A percentile compares a stretch with the other conserved stretches of the same genome.
These are phyloP conservation scores for Candida oleophila DNA, from an alignment of 805 yeast species.

Conservation along the genomic window DNA sequence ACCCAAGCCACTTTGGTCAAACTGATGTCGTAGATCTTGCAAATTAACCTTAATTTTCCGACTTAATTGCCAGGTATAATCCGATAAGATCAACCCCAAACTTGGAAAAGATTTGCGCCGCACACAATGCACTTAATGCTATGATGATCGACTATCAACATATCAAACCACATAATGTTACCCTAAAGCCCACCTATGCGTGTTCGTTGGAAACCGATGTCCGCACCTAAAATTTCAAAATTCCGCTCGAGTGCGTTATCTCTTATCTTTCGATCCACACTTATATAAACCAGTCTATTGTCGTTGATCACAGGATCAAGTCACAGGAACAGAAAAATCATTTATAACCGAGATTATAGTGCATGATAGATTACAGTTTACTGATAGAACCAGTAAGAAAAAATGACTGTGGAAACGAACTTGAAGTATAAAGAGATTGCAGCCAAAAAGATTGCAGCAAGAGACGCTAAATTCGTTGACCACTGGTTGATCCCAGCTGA, in stretches of 20 bases:
- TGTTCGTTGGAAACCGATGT: neutral
- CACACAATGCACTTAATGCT: neutral
- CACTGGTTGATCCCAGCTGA: conserved; percentile 45
- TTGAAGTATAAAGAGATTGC: conserved; percentile 38
- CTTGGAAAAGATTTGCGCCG: neutral
- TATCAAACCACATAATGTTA: too few relatives aligned
- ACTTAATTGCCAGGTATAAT: too few relatives aligned
- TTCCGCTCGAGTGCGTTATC: neutral
- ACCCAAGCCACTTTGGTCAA: too few relatives aligned
- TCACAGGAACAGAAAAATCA: neutral
- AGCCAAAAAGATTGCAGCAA: conserved; percentile 35
- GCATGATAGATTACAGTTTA: neutral
- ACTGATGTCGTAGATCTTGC: too few relatives aligned
- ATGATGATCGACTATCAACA: too few relatives aligned
- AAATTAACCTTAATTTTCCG: too few relatives aligned
- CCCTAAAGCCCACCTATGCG: neutral
- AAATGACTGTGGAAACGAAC: conserved; percentile 8
- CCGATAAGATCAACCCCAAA: neutral
- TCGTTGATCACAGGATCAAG: neutral
- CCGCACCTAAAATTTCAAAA: neutral
- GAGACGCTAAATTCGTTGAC: conserved; percentile 42
- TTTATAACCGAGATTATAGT: neutral
- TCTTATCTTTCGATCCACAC: neutral
- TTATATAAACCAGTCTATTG: neutral
- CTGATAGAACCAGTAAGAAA: neutral